Evolutionary conservation across 441 rosid genomes (phyloP), one percentile per base, ranked within the genome.

Genomic region (Croton laevigatus): DNA sequence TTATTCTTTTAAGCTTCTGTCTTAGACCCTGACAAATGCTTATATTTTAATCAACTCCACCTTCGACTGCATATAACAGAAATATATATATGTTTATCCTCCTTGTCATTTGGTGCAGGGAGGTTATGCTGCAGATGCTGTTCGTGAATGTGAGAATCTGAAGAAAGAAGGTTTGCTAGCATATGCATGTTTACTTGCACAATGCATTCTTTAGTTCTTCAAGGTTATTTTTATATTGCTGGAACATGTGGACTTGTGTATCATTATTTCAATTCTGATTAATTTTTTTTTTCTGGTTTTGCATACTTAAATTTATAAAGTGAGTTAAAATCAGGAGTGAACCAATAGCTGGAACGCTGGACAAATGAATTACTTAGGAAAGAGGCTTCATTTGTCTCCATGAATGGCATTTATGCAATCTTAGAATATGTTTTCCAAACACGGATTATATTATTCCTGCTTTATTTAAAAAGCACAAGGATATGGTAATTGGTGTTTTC

Each of bases 121-220:
- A 32, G 98, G 94, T 71, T 78, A 79, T 70, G 88, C 85, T 67
- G 63, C 62, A 59, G 97, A 87, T 71, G 93, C 97, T 63, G 84
- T 85, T 44, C 80, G 23, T 71, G 97, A 93, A 84, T 95, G 97
- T 67, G 80, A 87, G 77, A 76, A 69, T 78, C 71, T 91, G 84
- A 76, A 83, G 78, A 78, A 80, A 65, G 81, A 84, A 91, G 98
- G 98, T 90, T 61, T 49, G 55, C 27, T 60, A 46, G 61, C 49
- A 49, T 63, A 22, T 42, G 42, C 66, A 51, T 34, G n/a, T 53
- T 70, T 63, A 49, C 36, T 74, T 71, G 16, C 45, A 58, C 52
- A 23, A 51, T 63, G 8, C 62, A 34, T 63, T 6, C 46, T 58
- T 63, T 48, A n/a, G 66, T 57, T 53, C 52, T 62, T 71, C 45